Base-by-base conservation (phyloP, 2,329 filamentous ascomycete genomes). In the Diplodia intermedia region DNA sequence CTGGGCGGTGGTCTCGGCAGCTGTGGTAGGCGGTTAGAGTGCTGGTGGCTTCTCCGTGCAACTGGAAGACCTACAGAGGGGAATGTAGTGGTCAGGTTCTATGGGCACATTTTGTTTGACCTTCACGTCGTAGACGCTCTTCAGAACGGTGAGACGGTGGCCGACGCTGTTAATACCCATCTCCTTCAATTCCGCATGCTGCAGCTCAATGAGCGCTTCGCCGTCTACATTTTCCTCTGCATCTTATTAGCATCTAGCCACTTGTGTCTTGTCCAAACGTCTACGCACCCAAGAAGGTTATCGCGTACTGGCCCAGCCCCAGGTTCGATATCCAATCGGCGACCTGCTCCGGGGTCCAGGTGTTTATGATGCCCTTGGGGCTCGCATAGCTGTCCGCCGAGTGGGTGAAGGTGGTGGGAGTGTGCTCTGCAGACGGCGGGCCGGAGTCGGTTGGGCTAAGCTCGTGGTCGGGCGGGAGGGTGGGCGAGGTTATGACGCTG, bases 81-180 rank as follows among this genome's bases (percentile, higher is more conserved):
- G 95, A 63, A 97, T 87, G 78, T 97, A 99, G 79, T 98, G 92
- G 75, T 97, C 94, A 70, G 90, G 90, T 76, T 98, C 94, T 73
- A 97, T 87, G 18, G 92, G 91, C 69, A 98, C 88, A 74, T 97
- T 93, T 76, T 97, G 94, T 71, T 93, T 93, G 78, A 94, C 90
- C 82, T 99, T 99, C 76, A 95, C 90, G 76, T 98, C 94, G 81
- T 97, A 98, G 66, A 98, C 93, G 74, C 90, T 94, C 82, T 97
- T 98, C 69, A 99, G 86, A 68, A 99, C 96, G 26, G 93, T 97
- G 74, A 99, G 85, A 69, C 95, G 90, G 82, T 99, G 95, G 50
- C 95, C 95, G 57, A 97, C 93, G 81, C 94, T 98, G 71, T 85
- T 84, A 71, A 99, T 91, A 57, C 94, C 94, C 89, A 98, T 94